Evolutionary conservation across 2,329 filamentous ascomycete species (phyloP).

Genomic region (Paracoccidioides brasiliensis): DNA sequence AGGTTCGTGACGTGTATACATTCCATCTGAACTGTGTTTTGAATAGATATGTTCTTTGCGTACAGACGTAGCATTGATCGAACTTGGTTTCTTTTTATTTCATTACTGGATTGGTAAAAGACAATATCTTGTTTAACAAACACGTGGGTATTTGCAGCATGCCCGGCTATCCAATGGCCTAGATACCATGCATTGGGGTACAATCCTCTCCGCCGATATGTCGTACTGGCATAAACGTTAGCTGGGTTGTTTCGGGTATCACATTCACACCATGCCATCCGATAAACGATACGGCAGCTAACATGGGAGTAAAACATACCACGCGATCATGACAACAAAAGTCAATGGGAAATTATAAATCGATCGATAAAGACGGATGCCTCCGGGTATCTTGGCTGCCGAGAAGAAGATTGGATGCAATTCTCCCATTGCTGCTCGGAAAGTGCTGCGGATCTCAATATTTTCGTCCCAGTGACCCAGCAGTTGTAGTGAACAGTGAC

Average conservation of each 20-base stretch:
- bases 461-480: no score
- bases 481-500: no score
- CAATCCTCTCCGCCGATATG: background rate
- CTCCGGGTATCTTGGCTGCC: background rate
- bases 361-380: background rate
- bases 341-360: background rate
- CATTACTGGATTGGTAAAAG: background rate
- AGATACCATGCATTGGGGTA: background rate
- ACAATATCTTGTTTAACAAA: background rate
- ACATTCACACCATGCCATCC: background rate
- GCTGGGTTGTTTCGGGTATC: no score
- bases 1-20: no score
- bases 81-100: background rate
- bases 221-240: background rate
- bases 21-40: no score
- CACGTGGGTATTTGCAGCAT: background rate
- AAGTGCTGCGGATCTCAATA: no score
- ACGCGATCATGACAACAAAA: background rate
- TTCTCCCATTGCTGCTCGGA: no score
- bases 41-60: no score
- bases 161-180: background rate
- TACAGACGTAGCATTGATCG: background rate
- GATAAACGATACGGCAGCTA: no score
- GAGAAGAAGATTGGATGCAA: background rate
- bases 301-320: background rate